Percentiles rank a stretch among this genome's conserved stretches.
These are phyloP conservation scores for Cystobasidium tubakii DNA, from an alignment of 768 basidiomycete genomes.

Conservation along the genomic window DNA sequence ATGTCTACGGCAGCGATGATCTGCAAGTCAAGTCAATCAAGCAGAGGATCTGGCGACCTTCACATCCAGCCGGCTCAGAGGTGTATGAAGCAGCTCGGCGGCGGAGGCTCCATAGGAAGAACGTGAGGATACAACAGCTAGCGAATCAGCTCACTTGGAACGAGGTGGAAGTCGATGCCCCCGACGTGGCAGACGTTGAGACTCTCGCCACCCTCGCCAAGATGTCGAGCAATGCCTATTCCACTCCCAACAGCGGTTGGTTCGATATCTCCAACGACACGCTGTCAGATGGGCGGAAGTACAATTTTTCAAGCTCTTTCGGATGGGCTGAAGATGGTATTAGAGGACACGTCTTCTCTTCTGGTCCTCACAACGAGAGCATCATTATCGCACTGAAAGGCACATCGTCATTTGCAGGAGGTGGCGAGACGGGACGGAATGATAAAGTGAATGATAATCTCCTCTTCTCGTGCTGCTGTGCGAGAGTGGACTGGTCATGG, in stretches of 20 bases:
- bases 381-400: slow-evolving; percentile 87
- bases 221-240: slow-evolving; percentile 84
- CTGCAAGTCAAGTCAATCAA: slow-evolving; percentile 10
- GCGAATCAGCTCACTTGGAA: slow-evolving; percentile 19
- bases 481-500: slow-evolving; percentile 90
- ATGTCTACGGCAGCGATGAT: neutral
- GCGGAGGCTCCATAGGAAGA: neutral
- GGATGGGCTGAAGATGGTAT: slow-evolving; percentile 94
- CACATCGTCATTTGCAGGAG: slow-evolving; percentile 60
- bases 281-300: slow-evolving; percentile 48
- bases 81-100: slow-evolving; percentile 33
- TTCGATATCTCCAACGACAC: slow-evolving; percentile 53
- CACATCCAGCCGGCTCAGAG: slow-evolving; percentile 24
- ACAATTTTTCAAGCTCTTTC: slow-evolving; percentile 63
- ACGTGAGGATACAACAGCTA: neutral
- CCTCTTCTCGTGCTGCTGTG: slow-evolving; percentile 93
- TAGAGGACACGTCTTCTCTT: slow-evolving; percentile 85
- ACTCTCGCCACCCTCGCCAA: slow-evolving; percentile 72
- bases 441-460: slow-evolving; percentile 93
- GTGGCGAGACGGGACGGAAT: slow-evolving; percentile 61
- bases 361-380: slow-evolving; percentile 68
- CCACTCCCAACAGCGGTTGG: slow-evolving; percentile 59
- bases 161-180: slow-evolving; percentile 57
- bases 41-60: slow-evolving; percentile 18
- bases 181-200: slow-evolving; percentile 66